Evolutionary conservation across 2,329 filamentous ascomycete species (phyloP), one percentile per base, ranked within the genome.

Genomic region (Aureobasidium sp.): DNA sequence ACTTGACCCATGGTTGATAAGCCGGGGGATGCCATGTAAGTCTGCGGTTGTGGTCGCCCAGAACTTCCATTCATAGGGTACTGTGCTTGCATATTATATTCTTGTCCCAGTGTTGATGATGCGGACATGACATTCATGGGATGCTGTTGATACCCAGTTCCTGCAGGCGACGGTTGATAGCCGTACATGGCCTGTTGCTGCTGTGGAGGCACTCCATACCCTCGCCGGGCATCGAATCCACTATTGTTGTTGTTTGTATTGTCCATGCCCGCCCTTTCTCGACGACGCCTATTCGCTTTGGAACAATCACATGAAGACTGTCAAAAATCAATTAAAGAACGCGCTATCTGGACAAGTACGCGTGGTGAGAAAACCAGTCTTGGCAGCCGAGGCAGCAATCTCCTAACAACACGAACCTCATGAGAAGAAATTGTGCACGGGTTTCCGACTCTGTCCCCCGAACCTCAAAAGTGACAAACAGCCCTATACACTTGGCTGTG

Each of bases 51-150:
- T 19, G 37, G 39, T 12, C 15, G n/a, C 24, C 17, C 45, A 33
- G 50, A 19, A 33, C 52, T 58, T 44, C 57, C 40, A 17, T 49
- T 45, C 22, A 44, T 35, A 35, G 40, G 64, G 47, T 70, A 68
- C 47, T 65, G 68, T 33, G 64, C 64, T 19, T 64, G 57, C 37
- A 61, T 63, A 31, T 64, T 65, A 35, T 60, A 60, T 3, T 19
- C 31, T 29, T 31, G 33, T 19, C 44, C 44, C 8, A 33, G 35
- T 15, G 24, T 19, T 17, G 67, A 65, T 40, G 44, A 24, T 17
- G 33, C 14, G 17, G 66, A 65, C 35, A 68, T 68, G 24, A 67
- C 62, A 27, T 67, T 65, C 61, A 68, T 64, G 3, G 65, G 64
- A 56, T 66, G 67, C 19, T 31, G 53, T 60, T 35, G 58, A 50